Conservation (phyloP, 495 filamentous ascomycete species). For the Trichoderma virens region DNA sequence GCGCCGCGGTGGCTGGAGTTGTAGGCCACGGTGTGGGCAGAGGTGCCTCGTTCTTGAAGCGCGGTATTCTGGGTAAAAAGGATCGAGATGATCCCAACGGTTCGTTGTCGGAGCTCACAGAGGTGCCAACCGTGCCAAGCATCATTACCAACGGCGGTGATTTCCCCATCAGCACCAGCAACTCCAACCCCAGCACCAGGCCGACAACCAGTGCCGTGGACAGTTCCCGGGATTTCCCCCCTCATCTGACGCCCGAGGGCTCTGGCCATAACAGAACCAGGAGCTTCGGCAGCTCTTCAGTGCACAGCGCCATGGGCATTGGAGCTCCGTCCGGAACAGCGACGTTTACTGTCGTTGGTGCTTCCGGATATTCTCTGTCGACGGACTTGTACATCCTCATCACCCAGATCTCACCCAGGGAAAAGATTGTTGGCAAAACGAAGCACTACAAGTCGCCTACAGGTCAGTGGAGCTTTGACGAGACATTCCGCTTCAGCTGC, state of each 20-base stretch:
- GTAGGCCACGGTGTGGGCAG: constrained; percentile 76
- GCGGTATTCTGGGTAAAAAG: constrained; percentile 62
- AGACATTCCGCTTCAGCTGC: constrained; percentile 69
- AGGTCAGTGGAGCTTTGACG: constrained; percentile 60
- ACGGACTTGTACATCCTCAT: constrained; percentile 78
- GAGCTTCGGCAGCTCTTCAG: constrained; percentile 57
- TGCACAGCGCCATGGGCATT: constrained; percentile 47
- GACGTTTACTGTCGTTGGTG: constrained; percentile 70
- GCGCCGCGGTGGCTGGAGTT: constrained; percentile 58
- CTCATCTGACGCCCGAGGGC: constrained; percentile 1
- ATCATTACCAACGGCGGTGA: constrained; percentile 34
- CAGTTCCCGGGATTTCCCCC: constrained; percentile 6
- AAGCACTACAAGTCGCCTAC: constrained; percentile 64
- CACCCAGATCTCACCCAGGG: constrained; percentile 54
- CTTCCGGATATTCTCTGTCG: constrained; percentile 65
- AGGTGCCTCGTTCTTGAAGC: constrained; percentile 79
- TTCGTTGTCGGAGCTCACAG: constrained; percentile 13
- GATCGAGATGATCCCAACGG: constrained; percentile 43
- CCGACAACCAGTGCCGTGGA: constrained; percentile 18
- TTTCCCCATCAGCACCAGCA: constrained; percentile 19
- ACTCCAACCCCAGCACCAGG: constrained; percentile 15
- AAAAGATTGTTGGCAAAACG: constrained; percentile 79
- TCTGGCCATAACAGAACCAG: constrained; percentile 53
- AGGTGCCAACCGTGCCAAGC: constrained; percentile 32
- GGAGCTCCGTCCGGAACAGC: constrained; percentile 64